A percentile compares a stretch with the other conserved stretches of the same genome.
These are phyloP conservation scores for Ogataea trehalophila DNA, from an alignment of 805 yeast genomes.

Conservation along the genomic window DNA sequence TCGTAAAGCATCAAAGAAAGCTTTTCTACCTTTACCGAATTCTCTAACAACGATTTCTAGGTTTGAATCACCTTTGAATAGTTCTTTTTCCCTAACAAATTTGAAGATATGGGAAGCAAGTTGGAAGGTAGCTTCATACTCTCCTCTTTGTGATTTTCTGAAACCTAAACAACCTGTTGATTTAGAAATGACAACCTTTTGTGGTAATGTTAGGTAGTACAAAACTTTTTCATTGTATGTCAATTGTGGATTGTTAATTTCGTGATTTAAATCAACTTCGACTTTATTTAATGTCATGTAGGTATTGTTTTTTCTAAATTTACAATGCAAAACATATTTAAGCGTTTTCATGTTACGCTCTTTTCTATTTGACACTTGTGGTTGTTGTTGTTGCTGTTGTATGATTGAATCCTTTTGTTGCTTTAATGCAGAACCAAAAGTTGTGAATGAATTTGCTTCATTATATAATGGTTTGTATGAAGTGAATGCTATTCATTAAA, in stretches of 20 bases:
- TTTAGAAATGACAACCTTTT: constrained; percentile 61
- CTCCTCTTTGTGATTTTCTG: constrained; percentile 84
- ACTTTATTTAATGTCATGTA: constrained; percentile 70
- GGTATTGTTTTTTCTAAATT: constrained; percentile 79
- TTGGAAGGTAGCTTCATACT: constrained; percentile 90
- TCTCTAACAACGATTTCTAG: constrained; percentile 76
- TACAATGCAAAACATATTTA: constrained; percentile 70
- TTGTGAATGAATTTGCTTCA: constrained; percentile 7
- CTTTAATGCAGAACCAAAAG: constrained; percentile 26
- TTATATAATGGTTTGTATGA: background rate
- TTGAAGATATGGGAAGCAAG: constrained; percentile 70
- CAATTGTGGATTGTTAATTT: constrained; percentile 49
- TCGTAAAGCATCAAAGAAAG: constrained; percentile 74
- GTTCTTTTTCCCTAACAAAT: constrained; percentile 52
- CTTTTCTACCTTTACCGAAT: constrained; percentile 86
- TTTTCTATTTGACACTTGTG: constrained; percentile 6
- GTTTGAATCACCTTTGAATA: constrained; percentile 36
- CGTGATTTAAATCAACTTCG: constrained; percentile 56
- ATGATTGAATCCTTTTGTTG: constrained; percentile 9
- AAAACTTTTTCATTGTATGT: constrained; percentile 67
- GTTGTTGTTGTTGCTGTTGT: constrained; percentile 2
- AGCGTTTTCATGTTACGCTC: constrained; percentile 32
- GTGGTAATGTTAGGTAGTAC: constrained; percentile 74
- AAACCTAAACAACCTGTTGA: constrained; percentile 88
- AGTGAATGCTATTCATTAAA: constrained; percentile 1